Base-by-base conservation (phyloP, 2,329 filamentous ascomycete genomes). In the Apiospora hydei region DNA sequence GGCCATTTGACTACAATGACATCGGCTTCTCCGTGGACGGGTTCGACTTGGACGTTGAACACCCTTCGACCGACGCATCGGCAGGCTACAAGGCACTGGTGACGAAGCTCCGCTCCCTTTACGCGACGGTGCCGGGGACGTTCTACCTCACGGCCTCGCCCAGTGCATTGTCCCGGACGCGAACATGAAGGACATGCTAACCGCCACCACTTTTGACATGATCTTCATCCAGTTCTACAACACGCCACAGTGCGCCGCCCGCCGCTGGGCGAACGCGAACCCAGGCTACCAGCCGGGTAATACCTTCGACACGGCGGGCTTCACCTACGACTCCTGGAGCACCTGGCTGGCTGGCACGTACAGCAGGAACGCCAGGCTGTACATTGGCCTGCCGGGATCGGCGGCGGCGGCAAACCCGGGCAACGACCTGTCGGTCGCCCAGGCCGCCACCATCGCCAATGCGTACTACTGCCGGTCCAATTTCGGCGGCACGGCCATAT, bases 141-240 rank as follows among this genome's bases (percentile, higher is more conserved):
- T 71, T 83, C 53, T 78, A 83, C 75, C 81, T 88, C 67, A 83
- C 84, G 7, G 85, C 80, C 30, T 64, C 57, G 34, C 57, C 57
- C 83, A 87, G 74, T 87, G 86, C 76, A 77, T 85, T 74, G 83
- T 87, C 51, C 78, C 82, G 14, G 76, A 82, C 70, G 80, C 82
- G 57, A 77, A 81, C 73, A 71, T 81, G 41, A 69, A 70, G 43
- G 76, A 71, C 69, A 73, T 76, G 16, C 75, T 81, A 11, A 46
- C 70, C 26, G 53, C 76, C 4, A 72, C 73, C 57, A 49, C 72
- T 64, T 84, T 87, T 73, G 83, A 85, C 46, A 80, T 83, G 34
- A 77, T 85, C 30, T 87, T 87, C 78, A 77, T 87, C 71, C 85
- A 87, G 79, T 88, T 86, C 78, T 87, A 86, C 81, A 86, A 87